Conservation (phyloP, 208 protist species). For the Novymonas esmeraldas region DNA sequence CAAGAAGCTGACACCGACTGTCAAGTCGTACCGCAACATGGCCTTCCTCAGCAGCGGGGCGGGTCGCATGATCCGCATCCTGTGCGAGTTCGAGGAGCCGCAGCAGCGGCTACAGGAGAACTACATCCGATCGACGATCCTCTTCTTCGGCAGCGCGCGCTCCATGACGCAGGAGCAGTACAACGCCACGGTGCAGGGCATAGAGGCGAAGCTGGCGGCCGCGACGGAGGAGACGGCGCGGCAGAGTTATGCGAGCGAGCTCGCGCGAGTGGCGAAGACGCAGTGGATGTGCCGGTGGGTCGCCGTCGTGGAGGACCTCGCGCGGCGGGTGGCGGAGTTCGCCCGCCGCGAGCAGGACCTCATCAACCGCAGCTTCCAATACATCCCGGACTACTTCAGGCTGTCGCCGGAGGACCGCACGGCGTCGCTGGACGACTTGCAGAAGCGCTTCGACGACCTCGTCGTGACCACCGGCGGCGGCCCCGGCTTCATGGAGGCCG, state of each 20-base stretch:
- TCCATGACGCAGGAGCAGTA: slow-evolving; percentile 82
- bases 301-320: slow-evolving; percentile 70
- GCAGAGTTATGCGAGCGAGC: slow-evolving; percentile 32
- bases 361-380: slow-evolving; percentile 59
- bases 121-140: slow-evolving; percentile 83
- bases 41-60: slow-evolving; percentile 73
- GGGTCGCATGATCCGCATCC: slow-evolving; percentile 87
- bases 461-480: slow-evolving; percentile 91
- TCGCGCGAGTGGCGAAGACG: slow-evolving; percentile 67
- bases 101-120: slow-evolving; percentile 62
- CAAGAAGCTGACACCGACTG: slow-evolving; percentile 58
- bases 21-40: slow-evolving; percentile 92
- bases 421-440: slow-evolving; percentile 20
- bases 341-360: slow-evolving; percentile 40
- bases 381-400: slow-evolving; percentile 85
- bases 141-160: slow-evolving; percentile 93
- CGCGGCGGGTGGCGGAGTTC: slow-evolving; percentile 71
- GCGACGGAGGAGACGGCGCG: slow-evolving; percentile 21
- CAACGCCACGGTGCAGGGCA: slow-evolving; percentile 36
- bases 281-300: slow-evolving; percentile 94
- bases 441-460: slow-evolving; percentile 56
- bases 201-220: slow-evolving; percentile 32
- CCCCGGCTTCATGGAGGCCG: slow-evolving; percentile 94
- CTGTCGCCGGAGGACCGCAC: slow-evolving; percentile 33
- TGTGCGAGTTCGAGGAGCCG: slow-evolving; percentile 94